Base-by-base conservation (phyloP, 345 rosid genomes). In the Sonneratia caseolaris region DNA sequence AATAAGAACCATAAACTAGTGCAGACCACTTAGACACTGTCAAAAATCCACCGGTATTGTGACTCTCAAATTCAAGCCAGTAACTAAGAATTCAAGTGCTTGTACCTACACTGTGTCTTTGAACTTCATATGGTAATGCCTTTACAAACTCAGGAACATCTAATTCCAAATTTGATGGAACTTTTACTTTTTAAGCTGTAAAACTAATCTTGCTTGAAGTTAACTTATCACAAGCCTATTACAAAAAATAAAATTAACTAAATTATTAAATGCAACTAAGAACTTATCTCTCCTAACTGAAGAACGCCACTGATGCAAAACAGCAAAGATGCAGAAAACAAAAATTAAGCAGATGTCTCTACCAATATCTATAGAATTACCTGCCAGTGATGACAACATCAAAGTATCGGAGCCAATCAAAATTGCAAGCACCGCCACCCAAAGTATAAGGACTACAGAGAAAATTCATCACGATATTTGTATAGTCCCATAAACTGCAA, bases 401-500 rank as follows among this genome's bases (percentile, higher is more conserved):
- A 79, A 95, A 95, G 79, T 87, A 87, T 76, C 83, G 84, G 55
- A 92, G 99, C 99, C 99, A 95, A 68, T 90, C 93, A 74, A 87
- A 89, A 71, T 86, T 88, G 89, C 83, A 69, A 73, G 82, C 67
- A 48, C 43, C 71, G 32, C 71, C 74, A 70, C 89, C 88, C 72
- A 71, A 37, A 0, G 84, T 78, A 53, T 76, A 82, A 2, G 82
- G 75, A 72, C 84, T 86, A 76, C 97, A 92, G 68, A 95, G 97
- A 73, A 91, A 95, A 70, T 87, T 95, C 99, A 95, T 95, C 83
- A 95, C 97, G 69, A 95, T 80, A 78, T 89, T 90, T 55, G 99
- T 90, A 73, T 95, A 95, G 85, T 95, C 99, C 99, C 99, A 95
- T 75, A 95, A 85, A 78, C 99, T 95, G 96, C 87, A 82, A 83